Percentiles rank a stretch among this genome's conserved stretches.
phyloP scores from a whole-genome alignment of 2,329 filamentous ascomycete species.

The Clarireedia monteithiana region DNA sequence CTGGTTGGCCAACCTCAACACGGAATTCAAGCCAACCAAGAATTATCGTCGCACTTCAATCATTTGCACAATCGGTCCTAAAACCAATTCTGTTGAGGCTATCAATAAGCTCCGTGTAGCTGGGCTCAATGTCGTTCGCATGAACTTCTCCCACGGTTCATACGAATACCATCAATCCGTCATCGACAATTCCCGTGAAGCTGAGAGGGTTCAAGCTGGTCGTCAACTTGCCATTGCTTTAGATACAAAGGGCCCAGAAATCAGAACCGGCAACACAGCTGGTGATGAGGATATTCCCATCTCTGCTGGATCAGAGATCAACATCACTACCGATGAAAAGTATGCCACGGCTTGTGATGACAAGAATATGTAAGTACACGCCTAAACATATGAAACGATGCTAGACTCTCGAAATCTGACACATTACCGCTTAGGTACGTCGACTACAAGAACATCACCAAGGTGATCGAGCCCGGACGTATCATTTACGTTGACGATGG shows the following conservation, averaged over 20 bases:
- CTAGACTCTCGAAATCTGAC: not conserved
- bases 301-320: conserved; percentile 73
- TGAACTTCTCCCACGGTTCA: conserved; percentile 97
- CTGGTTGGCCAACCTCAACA: conserved; percentile 70
- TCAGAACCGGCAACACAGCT: conserved; percentile 71
- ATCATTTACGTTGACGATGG: conserved; percentile 98
- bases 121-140: conserved; percentile 96
- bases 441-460: conserved; percentile 99
- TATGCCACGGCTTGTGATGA: conserved; percentile 80
- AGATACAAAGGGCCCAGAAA: conserved; percentile 75
- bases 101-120: conserved; percentile 88
- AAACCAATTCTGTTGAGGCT: conserved; percentile 96
- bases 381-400: not conserved
- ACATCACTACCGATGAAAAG: conserved; percentile 93
- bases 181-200: conserved; percentile 88
- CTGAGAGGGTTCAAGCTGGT: conserved; percentile 68
- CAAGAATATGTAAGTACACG: conserved; percentile 74
- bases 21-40: conserved; percentile 64
- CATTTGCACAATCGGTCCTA: conserved; percentile 90
- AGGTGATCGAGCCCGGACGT: conserved; percentile 85
- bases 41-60: conserved; percentile 96
- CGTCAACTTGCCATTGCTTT: conserved; percentile 94
- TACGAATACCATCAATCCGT: conserved; percentile 98
- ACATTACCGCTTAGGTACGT: conserved; percentile 58
- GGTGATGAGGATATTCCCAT: conserved; percentile 73